Percentiles rank a stretch among this genome's conserved stretches.
Conservation (phyloP, 192 early-diverging fungal genomes). For the Coemansia erecta region DNA sequence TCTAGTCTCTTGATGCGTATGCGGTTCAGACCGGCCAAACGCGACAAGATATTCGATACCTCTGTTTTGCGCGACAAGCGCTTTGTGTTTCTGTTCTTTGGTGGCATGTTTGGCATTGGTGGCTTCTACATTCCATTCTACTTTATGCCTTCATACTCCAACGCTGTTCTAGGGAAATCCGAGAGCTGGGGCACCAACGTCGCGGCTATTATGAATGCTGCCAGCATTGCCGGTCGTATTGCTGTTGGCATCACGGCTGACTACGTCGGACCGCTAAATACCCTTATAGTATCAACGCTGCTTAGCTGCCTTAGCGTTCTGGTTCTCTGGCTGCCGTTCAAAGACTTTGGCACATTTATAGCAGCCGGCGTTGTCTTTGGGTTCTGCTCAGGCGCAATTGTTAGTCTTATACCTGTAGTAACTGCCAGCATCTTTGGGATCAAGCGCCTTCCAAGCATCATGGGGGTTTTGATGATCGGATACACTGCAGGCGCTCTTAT, state of each 20-base stretch:
- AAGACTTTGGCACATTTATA: constrained; percentile 18
- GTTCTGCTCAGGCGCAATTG: constrained; percentile 32
- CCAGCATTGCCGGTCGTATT: constrained; percentile 30
- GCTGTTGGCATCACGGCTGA: constrained; percentile 23
- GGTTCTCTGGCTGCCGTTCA: constrained; percentile 37
- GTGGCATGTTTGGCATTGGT: constrained; percentile 9
- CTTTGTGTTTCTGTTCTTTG: constrained; percentile 22
- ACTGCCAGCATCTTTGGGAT: constrained; percentile 36
- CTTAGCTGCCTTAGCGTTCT: constrained; percentile 23
- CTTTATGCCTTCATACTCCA: constrained; percentile 24
- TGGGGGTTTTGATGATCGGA: constrained; percentile 31
- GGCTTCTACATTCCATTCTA: constrained; percentile 20
- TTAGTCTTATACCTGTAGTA: constrained; percentile 33
- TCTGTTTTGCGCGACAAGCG: constrained; percentile 10
- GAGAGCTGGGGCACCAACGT: constrained; percentile 31
- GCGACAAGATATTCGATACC: constrained; percentile 20
- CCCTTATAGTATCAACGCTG: constrained; percentile 17
- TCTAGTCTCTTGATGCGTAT: constrained; percentile 20
- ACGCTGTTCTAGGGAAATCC: constrained; percentile 13
- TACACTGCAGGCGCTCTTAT: constrained; percentile 24
- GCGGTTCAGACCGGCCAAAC: constrained; percentile 11
- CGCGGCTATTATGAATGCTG: constrained; percentile 31
- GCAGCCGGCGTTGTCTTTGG: constrained; percentile 26
- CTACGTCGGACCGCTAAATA: constrained; percentile 22
- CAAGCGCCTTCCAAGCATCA: constrained; percentile 28